Evolutionary conservation across 805 yeast genomes (phyloP), one percentile per base, ranked within the genome.

Genomic region (Lachancea lanzarotensis): DNA sequence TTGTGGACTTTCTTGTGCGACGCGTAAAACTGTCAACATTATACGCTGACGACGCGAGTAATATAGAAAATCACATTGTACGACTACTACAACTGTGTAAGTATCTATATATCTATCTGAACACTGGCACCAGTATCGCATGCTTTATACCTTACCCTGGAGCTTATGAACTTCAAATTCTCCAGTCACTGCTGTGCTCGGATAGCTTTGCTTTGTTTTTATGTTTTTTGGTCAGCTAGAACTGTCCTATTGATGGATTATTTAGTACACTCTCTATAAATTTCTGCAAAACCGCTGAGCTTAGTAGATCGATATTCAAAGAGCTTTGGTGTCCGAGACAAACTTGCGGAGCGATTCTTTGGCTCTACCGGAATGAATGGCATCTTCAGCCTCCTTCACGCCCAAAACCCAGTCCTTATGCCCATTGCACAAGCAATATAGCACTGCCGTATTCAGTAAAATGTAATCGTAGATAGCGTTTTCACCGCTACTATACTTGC

Each of bases 381-480:
- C 74, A 30, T 73, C 65, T 51, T 79, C 75, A 1, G 98, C 98
- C 18, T 79, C 56, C 43, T 66, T 69, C 3, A 87, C 91, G 25
- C 98, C 99, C 8, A 78, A 73, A 46, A 71, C 75, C 93, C 95
- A 93, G 53, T 74, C 66, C 19, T 62, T 62, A 2, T 88, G 81
- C 7, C 70, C 60, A 2, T 95, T 95, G 11, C 83, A 74, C 19
- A 89, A 78, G 26, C 84, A 86, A 1, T 91, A 90, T 46, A 93
- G 68, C 0, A 96, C 96, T 2, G 90, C 90, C 17, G 95, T 74
- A 63, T 93, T 93, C 74, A 93, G 66, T 46, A 91, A 63, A n/a
- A 93, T 93, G 66, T 90, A 93, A 66, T 93, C 96, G 42, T 82
- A 79, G 13, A 90, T 66, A 2, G 98, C 86, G 35, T 69, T 64